A percentile compares a stretch with the other conserved stretches of the same genome.
Evolutionary conservation across 2,329 filamentous ascomycete species (phyloP).

Genomic region (Cytospora leucostoma): DNA sequence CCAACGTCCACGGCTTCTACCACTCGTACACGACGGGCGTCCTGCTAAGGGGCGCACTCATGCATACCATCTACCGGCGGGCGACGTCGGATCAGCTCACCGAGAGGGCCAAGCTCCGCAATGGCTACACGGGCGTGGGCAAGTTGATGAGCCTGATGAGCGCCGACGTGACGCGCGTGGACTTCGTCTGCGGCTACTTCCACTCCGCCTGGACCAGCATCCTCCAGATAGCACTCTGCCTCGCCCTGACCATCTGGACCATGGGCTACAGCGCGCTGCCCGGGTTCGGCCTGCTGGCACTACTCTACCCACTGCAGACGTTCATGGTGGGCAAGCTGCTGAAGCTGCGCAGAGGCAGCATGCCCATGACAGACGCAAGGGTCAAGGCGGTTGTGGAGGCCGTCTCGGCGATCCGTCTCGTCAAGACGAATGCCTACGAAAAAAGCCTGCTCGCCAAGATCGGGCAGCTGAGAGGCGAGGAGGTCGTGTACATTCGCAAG

Average conservation of each 20-base stretch:
- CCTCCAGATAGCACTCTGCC: slow-evolving; percentile 36
- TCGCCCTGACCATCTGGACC: slow-evolving; percentile 32
- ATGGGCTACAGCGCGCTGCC: slow-evolving; percentile 34
- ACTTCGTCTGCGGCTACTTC: slow-evolving; percentile 38
- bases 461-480: slow-evolving; percentile 29
- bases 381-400: slow-evolving; percentile 34
- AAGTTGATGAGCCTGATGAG: slow-evolving; percentile 39
- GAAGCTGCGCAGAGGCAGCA: slow-evolving; percentile 32
- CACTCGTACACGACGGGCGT: slow-evolving; percentile 30
- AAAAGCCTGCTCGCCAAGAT: slow-evolving; percentile 32
- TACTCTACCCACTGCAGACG: slow-evolving; percentile 33
- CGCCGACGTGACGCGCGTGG: slow-evolving; percentile 37
- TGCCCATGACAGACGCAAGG: slow-evolving; percentile 34
- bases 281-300: slow-evolving; percentile 32
- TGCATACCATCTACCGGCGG: slow-evolving; percentile 31
- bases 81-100: slow-evolving; percentile 31
- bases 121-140: slow-evolving; percentile 31
- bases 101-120: slow-evolving; percentile 27
- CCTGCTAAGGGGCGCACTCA: slow-evolving; percentile 30
- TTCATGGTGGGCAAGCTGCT: slow-evolving; percentile 32
- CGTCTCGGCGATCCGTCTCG: slow-evolving; percentile 33
- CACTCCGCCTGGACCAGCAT: slow-evolving; percentile 38
- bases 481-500: slow-evolving; percentile 34
- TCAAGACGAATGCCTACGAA: slow-evolving; percentile 35
- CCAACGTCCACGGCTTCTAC: slow-evolving; percentile 35